phyloP scores from a whole-genome alignment of 2,329 filamentous ascomycete species.

The Exutisphaerella laricina region DNA sequence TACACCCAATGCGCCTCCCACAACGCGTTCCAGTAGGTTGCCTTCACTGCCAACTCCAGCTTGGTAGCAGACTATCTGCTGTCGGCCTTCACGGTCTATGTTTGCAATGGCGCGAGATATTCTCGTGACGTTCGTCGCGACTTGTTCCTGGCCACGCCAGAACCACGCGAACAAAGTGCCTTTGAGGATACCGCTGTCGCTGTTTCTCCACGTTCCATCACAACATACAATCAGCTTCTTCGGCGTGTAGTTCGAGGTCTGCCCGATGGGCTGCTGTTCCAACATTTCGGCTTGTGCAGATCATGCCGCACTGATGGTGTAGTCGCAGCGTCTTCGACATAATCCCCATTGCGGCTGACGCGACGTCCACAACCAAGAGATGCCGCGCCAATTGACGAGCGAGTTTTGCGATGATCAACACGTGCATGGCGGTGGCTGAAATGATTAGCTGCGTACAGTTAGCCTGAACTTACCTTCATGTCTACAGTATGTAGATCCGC shows the following conservation, averaged over 20 bases:
- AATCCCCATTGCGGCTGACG: too few relatives aligned
- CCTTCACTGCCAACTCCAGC: conserved; percentile 33
- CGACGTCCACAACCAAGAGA: too few relatives aligned
- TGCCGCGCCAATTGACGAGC: background rate
- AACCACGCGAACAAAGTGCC: conserved; percentile 15
- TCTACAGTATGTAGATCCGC: background rate
- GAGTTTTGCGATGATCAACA: background rate
- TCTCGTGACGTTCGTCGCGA: conserved; percentile 32
- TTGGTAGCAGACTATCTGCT: conserved; percentile 36
- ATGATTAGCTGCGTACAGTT: background rate
- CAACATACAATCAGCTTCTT: conserved; percentile 25
- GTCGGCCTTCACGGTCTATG: conserved; percentile 29
- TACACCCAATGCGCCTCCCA: conserved; percentile 30
- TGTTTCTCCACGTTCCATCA: conserved; percentile 28
- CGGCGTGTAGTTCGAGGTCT: conserved; percentile 1
- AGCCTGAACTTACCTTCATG: background rate
- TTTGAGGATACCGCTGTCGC: conserved; percentile 23
- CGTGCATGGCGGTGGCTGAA: background rate
- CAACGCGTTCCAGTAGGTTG: conserved; percentile 28
- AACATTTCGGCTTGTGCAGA: background rate
- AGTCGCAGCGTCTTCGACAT: background rate
- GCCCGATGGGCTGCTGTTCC: background rate
- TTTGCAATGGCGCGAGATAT: conserved; percentile 31
- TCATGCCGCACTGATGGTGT: background rate
- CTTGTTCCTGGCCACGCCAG: conserved; percentile 18